A percentile compares a stretch with the other conserved stretches of the same genome.
Evolutionary conservation across 1,284 basidiomycete genomes (phyloP).

Genomic region (Amylostereum areolatum): DNA sequence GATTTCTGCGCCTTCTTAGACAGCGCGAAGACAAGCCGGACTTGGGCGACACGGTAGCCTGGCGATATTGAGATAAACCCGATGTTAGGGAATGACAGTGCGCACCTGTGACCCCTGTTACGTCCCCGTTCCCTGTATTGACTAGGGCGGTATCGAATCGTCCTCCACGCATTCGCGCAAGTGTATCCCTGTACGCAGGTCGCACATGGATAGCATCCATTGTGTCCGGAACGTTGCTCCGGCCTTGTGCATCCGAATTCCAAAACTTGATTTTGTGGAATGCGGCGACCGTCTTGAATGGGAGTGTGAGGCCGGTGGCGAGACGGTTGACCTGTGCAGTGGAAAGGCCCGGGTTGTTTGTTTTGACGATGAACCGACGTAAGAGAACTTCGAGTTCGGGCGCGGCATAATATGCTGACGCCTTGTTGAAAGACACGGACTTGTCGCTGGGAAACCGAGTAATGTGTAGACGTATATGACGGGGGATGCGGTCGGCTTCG

Average conservation of each 20-base stretch:
- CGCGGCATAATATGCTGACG: background rate
- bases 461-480: background rate
- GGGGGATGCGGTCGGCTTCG: background rate
- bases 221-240: background rate
- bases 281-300: background rate
- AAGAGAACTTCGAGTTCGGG: background rate
- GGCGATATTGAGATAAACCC: background rate
- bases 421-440: background rate
- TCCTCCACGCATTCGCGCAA: background rate
- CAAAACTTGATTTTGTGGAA: background rate
- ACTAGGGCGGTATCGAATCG: background rate
- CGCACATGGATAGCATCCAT: background rate
- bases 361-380: background rate
- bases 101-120: background rate
- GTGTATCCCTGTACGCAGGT: background rate
- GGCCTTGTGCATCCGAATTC: background rate
- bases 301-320: background rate
- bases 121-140: background rate
- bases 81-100: background rate
- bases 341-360: background rate
- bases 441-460: background rate
- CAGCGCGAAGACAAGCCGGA: background rate
- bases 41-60: background rate
- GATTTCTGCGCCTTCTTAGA: background rate
- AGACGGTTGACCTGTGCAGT: background rate